Percentiles rank a stretch among this genome's conserved stretches.
Evolutionary conservation across 2,329 filamentous ascomycete species (phyloP).

Genomic region (Pestalotiopsis sp.): DNA sequence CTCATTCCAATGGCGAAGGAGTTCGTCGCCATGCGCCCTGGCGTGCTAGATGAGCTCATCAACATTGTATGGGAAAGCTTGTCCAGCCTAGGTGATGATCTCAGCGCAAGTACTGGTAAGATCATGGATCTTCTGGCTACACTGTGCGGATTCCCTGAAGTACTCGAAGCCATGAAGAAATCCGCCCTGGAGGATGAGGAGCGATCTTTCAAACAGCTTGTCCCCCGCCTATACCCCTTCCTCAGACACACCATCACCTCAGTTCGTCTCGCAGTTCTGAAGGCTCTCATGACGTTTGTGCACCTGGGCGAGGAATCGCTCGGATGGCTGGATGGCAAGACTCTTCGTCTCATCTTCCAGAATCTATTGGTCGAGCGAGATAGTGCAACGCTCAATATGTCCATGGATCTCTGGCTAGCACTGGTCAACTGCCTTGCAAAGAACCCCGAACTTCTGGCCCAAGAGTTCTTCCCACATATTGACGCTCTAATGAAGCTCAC

Average conservation of each 20-base stretch:
- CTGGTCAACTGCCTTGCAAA: constrained; percentile 71
- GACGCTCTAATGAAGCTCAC: constrained; percentile 83
- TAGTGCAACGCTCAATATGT: constrained; percentile 77
- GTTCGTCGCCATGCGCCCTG: constrained; percentile 83
- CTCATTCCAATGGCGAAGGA: constrained; percentile 95
- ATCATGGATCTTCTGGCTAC: constrained; percentile 98
- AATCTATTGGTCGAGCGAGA: constrained; percentile 94
- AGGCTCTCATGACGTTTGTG: constrained; percentile 90
- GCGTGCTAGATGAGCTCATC: constrained; percentile 79
- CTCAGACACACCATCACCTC: constrained; percentile 95
- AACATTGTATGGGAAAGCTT: constrained; percentile 97
- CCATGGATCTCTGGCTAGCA: constrained; percentile 84
- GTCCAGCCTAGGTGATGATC: constrained; percentile 93
- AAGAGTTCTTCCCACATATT: constrained; percentile 75
- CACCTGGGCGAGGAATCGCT: constrained; percentile 82
- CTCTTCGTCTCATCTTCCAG: constrained; percentile 87
- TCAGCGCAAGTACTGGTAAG: constrained; percentile 95
- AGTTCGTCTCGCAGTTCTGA: constrained; percentile 88
- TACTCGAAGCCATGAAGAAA: constrained; percentile 89
- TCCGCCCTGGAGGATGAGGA: constrained; percentile 83
- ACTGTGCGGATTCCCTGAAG: constrained; percentile 90
- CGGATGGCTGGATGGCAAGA: constrained; percentile 90
- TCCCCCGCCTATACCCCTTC: constrained; percentile 94
- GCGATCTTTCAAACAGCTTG: constrained; percentile 88
- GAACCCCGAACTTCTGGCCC: constrained; percentile 65